Conservation (phyloP, 2,329 filamentous ascomycete species). For the Cordyceps sp. region DNA sequence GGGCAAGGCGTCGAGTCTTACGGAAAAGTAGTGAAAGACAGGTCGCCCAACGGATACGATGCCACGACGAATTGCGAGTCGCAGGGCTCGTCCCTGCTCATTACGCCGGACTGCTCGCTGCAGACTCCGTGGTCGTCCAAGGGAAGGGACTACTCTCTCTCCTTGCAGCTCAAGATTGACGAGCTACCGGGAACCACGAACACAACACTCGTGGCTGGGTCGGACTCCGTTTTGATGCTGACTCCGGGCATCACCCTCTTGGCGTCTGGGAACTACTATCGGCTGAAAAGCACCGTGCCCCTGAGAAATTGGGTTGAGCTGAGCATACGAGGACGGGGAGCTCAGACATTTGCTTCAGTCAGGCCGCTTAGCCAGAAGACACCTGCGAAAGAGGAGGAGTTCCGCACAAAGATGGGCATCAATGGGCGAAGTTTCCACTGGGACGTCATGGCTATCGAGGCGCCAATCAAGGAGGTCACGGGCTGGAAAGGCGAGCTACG, state of each 20-base stretch:
- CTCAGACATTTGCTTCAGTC: slow-evolving; percentile 5
- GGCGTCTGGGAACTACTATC: slow-evolving; percentile 17
- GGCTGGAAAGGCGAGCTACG: slow-evolving; percentile 16
- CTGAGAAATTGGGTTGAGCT: slow-evolving; percentile 7
- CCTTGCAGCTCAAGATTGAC: slow-evolving; percentile 13
- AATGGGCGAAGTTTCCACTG: slow-evolving; percentile 22
- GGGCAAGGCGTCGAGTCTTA: no score
- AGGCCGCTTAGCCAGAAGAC: slow-evolving; percentile 9
- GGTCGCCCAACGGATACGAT: slow-evolving; percentile 5
- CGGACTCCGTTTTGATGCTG: slow-evolving; percentile 24
- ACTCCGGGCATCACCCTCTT: slow-evolving; percentile 19
- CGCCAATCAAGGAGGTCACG: slow-evolving; percentile 19
- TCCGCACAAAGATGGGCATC: slow-evolving; percentile 23
- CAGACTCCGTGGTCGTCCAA: slow-evolving; percentile 31
- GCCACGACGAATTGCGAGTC: slow-evolving; percentile 19
- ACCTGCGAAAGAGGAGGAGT: slow-evolving; percentile 17
- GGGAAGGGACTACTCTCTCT: slow-evolving; percentile 37
- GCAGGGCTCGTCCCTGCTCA: slow-evolving; percentile 9
- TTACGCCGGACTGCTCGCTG: slow-evolving; percentile 22
- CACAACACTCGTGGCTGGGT: slow-evolving; percentile 21
- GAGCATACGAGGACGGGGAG: not conserved
- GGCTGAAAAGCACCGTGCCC: slow-evolving; percentile 16
- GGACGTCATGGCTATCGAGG: slow-evolving; percentile 26
- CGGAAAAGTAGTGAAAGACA: slow-evolving; percentile 1
- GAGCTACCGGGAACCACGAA: slow-evolving; percentile 14